Evolutionary conservation across 371 early-diverging fungal species (phyloP).

Genomic region (Mortierella sp.): DNA sequence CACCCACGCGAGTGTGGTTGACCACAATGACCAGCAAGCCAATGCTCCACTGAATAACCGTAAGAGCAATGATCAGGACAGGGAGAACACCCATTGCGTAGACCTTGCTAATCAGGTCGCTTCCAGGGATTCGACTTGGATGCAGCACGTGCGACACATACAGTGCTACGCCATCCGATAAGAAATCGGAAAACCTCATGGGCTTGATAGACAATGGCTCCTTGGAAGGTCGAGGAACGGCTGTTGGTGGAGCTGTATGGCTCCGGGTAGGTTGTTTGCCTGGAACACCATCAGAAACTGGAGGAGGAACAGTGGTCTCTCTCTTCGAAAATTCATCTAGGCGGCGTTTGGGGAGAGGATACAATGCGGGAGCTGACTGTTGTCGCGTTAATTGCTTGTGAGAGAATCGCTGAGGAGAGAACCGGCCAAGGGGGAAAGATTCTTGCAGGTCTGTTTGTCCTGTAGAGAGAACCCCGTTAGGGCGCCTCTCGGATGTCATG

Average conservation of each 20-base stretch:
- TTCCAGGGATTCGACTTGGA: slow-evolving; percentile 39
- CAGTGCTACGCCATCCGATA: slow-evolving; percentile 23
- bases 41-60: slow-evolving; percentile 28
- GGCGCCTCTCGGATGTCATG: not conserved
- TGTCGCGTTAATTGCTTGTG: no score
- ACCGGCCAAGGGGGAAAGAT: no score
- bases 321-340: no score
- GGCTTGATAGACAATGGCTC: slow-evolving; percentile 30
- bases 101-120: slow-evolving; percentile 18
- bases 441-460: no score
- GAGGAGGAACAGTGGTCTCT: no score
- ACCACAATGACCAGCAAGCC: slow-evolving; percentile 26
- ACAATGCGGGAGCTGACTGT: no score
- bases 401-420: no score
- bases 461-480: no score
- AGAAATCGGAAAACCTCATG: slow-evolving; percentile 11
- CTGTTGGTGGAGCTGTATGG: no score
- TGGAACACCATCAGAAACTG: no score
- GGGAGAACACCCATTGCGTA: slow-evolving; percentile 45
- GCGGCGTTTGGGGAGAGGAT: no score
- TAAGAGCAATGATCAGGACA: slow-evolving; percentile 28
- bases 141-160: slow-evolving; percentile 25
- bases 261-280: no score
- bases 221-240: slow-evolving; percentile 5
- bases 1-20: slow-evolving; percentile 23